Evolutionary conservation across 2,329 filamentous ascomycete species (phyloP).

Genomic region (Cladosporium sp.): DNA sequence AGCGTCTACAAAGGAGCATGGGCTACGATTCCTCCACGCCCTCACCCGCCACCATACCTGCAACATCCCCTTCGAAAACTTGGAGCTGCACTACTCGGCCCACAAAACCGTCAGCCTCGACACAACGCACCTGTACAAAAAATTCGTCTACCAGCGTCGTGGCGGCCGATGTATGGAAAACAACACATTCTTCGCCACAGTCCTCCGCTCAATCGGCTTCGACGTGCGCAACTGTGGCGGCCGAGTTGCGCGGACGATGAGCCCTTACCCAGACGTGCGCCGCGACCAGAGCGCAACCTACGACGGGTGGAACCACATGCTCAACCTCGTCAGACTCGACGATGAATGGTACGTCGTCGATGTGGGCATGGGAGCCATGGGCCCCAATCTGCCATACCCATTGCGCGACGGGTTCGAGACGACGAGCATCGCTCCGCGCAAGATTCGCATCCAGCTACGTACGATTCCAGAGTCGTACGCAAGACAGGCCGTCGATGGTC

Average conservation of each 20-base stretch:
- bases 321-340: conserved; percentile 39
- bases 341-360: conserved; percentile 33
- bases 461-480: conserved; percentile 21
- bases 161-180: conserved; percentile 62
- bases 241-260: conserved; percentile 33
- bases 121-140: conserved; percentile 48
- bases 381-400: conserved; percentile 36
- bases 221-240: conserved; percentile 38
- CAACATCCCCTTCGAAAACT: conserved; percentile 54
- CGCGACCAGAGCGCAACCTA: conserved; percentile 22
- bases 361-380: conserved; percentile 38
- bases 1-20: conserved; percentile 22
- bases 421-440: conserved; percentile 16
- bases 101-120: conserved; percentile 48
- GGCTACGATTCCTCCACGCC: conserved; percentile 24
- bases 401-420: conserved; percentile 28
- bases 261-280: conserved; percentile 17
- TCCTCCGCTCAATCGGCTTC: conserved; percentile 52
- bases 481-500: conserved; percentile 18
- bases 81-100: conserved; percentile 52
- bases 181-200: conserved; percentile 49
- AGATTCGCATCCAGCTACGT: conserved; percentile 24
- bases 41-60: conserved; percentile 38
- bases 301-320: conserved; percentile 39
- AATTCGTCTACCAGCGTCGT: conserved; percentile 45